Percentiles rank a stretch among this genome's conserved stretches.
Conservation (phyloP, 2,329 filamentous ascomycete species). For the Cercospora sp. region DNA sequence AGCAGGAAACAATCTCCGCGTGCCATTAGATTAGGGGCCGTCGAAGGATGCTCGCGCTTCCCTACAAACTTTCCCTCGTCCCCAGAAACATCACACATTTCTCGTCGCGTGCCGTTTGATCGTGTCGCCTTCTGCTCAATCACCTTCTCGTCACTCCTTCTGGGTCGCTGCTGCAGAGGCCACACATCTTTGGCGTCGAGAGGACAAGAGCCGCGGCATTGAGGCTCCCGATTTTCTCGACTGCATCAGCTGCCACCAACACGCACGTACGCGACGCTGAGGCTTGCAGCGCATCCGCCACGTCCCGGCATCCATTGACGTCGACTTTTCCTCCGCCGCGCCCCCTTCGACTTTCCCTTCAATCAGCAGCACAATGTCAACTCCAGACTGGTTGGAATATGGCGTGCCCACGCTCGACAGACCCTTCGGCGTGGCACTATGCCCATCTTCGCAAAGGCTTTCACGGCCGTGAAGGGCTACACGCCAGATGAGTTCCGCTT, state of each 20-base stretch:
- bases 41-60: constrained; percentile 1
- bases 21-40: constrained; percentile 6
- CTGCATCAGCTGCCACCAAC: constrained; percentile 1
- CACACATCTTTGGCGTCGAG: neutral
- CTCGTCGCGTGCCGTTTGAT: constrained; percentile 4
- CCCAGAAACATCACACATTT: neutral
- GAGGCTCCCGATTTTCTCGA: constrained; percentile 4
- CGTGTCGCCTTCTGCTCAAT: neutral
- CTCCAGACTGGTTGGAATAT: constrained; percentile 54
- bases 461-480: constrained; percentile 74
- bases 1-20: constrained; percentile 8
- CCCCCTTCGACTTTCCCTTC: constrained; percentile 3
- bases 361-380: constrained; percentile 45
- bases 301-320: constrained; percentile 1
- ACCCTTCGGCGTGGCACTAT: constrained; percentile 86
- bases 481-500: constrained; percentile 85
- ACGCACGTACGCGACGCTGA: constrained; percentile 8
- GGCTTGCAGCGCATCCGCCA: constrained; percentile 12
- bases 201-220: constrained; percentile 2
- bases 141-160: constrained; percentile 2
- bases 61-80: constrained; percentile 6
- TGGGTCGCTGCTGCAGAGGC: neutral
- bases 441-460: constrained; percentile 91
- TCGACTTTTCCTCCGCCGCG: constrained; percentile 1
- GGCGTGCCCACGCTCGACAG: constrained; percentile 79